Percentiles rank a stretch among this genome's conserved stretches.
Evolutionary conservation across 495 filamentous ascomycete species (phyloP).

Genomic region (Corynascus novoguineensis): DNA sequence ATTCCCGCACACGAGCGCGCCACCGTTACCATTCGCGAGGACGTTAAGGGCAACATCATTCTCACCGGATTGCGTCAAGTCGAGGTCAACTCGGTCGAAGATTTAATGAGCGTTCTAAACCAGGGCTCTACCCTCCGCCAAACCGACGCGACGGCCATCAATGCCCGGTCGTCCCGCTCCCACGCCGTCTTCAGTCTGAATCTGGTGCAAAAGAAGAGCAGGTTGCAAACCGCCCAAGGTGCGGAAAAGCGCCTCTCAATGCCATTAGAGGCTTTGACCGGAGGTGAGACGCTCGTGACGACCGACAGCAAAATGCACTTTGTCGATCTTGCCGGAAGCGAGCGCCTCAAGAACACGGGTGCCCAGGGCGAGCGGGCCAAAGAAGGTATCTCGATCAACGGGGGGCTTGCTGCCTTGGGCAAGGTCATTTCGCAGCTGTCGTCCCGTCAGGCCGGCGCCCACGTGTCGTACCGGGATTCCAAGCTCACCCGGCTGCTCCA

Average conservation of each 20-base stretch:
- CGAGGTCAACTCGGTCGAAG: conserved; percentile 85
- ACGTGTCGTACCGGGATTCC: conserved; percentile 97
- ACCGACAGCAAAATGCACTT: conserved; percentile 99
- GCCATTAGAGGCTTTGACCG: conserved; percentile 73
- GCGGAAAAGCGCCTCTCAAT: conserved; percentile 85
- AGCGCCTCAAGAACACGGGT: conserved; percentile 93
- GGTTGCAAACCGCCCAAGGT: conserved; percentile 46
- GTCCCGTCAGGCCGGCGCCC: conserved; percentile 76
- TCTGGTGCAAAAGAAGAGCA: conserved; percentile 76
- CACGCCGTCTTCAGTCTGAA: conserved; percentile 97
- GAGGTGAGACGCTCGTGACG: conserved; percentile 62
- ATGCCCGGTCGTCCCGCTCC: conserved; percentile 96
- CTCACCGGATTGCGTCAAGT: conserved; percentile 85
- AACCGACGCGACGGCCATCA: conserved; percentile 98
- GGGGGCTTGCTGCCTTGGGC: conserved; percentile 86
- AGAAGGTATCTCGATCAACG: conserved; percentile 98
- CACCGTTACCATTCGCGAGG: conserved; percentile 81
- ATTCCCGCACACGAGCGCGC: conserved; percentile 62
- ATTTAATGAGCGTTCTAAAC: conserved; percentile 80
- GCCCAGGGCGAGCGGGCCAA: conserved; percentile 92
- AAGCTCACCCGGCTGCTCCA: conserved; percentile 92
- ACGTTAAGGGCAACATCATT: conserved; percentile 91
- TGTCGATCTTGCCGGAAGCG: conserved; percentile 95
- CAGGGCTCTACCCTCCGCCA: conserved; percentile 93
- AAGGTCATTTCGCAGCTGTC: conserved; percentile 99